Evolutionary conservation across 2,329 filamentous ascomycete species (phyloP).

Genomic region (Fusarium marasasianum): DNA sequence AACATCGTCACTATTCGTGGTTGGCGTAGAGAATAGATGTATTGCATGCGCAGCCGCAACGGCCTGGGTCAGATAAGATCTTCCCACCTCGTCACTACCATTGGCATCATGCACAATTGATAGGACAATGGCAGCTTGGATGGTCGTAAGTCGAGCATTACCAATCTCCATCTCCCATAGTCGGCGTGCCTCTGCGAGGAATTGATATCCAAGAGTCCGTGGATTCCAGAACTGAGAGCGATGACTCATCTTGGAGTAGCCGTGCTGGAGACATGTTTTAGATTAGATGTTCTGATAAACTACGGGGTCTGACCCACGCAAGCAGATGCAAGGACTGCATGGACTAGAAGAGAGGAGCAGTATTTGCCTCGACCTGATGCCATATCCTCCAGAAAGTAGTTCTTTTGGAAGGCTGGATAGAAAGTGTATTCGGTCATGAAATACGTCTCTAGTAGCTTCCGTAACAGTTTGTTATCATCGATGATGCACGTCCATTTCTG

Average conservation of each 20-base stretch:
- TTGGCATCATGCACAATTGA: neutral
- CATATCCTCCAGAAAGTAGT: slow-evolving; percentile 4
- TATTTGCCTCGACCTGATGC: neutral
- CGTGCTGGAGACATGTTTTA: neutral
- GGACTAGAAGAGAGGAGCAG: slow-evolving; percentile 2
- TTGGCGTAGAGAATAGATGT: neutral
- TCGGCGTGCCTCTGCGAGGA: neutral
- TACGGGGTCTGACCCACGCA: neutral
- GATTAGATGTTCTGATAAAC: neutral
- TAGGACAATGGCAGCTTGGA: neutral
- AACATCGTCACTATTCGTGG: neutral
- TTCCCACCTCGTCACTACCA: neutral
- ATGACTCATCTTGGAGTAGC: neutral
- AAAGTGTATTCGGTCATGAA: neutral
- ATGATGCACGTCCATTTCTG: neutral
- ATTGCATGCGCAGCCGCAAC: neutral
- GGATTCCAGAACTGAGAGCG: slow-evolving; percentile 2
- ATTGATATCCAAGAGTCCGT: neutral
- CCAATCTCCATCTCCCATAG: neutral
- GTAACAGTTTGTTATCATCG: neutral
- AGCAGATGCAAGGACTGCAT: slow-evolving; percentile 1
- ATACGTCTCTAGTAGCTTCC: neutral
- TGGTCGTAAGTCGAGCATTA: neutral
- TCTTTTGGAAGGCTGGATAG: neutral
- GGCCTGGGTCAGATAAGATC: neutral